phyloP scores from a whole-genome alignment of 495 filamentous ascomycete genomes.

The Barbatosphaeria neglecta region DNA sequence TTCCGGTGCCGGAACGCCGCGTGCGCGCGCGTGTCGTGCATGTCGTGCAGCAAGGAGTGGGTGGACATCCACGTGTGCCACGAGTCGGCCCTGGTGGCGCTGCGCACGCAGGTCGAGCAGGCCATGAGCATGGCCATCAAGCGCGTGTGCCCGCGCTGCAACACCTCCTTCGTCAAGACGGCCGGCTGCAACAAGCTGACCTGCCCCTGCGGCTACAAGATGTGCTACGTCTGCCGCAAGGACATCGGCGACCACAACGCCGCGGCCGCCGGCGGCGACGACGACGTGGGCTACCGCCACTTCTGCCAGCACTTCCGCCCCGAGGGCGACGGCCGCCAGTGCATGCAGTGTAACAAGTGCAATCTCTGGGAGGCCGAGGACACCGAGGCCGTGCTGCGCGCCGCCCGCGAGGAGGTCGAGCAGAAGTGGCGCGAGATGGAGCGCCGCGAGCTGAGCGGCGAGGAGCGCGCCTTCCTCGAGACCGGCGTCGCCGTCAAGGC shows the following conservation, averaged over 20 bases:
- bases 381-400: conserved; percentile 62
- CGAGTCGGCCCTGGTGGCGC: conserved; percentile 70
- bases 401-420: conserved; percentile 72
- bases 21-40: conserved; percentile 62
- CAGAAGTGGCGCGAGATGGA: conserved; percentile 66
- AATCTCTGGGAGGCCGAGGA: conserved; percentile 84
- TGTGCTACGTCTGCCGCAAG: conserved; percentile 86
- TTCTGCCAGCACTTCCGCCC: conserved; percentile 96
- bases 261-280: too few relatives aligned
- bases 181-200: conserved; percentile 93
- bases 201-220: conserved; percentile 94
- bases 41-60: conserved; percentile 57
- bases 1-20: conserved; percentile 60
- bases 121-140: conserved; percentile 91
- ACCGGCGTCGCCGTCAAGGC: conserved; percentile 18
- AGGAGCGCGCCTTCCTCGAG: conserved; percentile 36
- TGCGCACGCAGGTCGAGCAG: conserved; percentile 78
- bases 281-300: conserved; percentile 62
- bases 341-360: conserved; percentile 71
- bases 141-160: conserved; percentile 84
- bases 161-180: conserved; percentile 80
- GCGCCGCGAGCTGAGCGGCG: conserved; percentile 34
- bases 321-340: conserved; percentile 50
- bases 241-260: conserved; percentile 40
- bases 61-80: conserved; percentile 65